Base-by-base conservation (phyloP, 1,284 basidiomycete genomes). In the Papiliotrema laurentii region DNA sequence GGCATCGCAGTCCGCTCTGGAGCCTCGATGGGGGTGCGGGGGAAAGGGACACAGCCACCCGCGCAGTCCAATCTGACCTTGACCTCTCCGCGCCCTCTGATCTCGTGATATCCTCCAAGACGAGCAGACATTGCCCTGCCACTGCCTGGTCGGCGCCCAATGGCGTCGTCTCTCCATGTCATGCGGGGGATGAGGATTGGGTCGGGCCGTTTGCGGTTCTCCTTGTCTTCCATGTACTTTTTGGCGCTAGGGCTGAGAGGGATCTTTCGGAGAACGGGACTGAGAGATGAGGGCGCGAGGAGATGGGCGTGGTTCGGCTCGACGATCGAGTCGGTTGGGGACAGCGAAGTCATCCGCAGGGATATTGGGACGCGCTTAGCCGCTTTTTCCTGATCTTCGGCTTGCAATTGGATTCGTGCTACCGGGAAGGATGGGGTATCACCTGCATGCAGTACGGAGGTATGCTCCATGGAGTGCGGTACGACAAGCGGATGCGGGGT, bases 1-100 rank as follows among this genome's bases (percentile, higher is more conserved):
- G 45, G 45, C 36, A 40, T 33, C 14, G 45, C 45, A 6, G 45
- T 47, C 13, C 28, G 24, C 9, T 19, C 19, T 11, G 36, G 36
- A 9, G 36, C 19, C 36, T 37, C 30, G 30, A 31, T 19, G 6
- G 35, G 36, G 5, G 37, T 40, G 14, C 37, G 24, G 1, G 45
- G 45, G 21, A 47, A 22, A 19, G 45, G 45, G 4, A 47, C 45
- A 25, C 45, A 39, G 13, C 45, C 45, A 16, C 30, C 18, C n/a
- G 11, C 30, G 9, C 9, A 16, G 9, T 9, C 10, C 9, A 9
- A 10, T 10, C 30, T 9, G 16, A 31, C 16, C 16, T 16, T 9
- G 30, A 31, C 30, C 30, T 16, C 16, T 31, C 30, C 30, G 9
- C 30, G 30, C 30, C 10, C 10, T 31, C 16, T 9, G 10, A 16